Evolutionary conservation across 768 basidiomycete species (phyloP), one percentile per base, ranked within the genome.

Genomic region (Termitomyces eurrhizus): DNA sequence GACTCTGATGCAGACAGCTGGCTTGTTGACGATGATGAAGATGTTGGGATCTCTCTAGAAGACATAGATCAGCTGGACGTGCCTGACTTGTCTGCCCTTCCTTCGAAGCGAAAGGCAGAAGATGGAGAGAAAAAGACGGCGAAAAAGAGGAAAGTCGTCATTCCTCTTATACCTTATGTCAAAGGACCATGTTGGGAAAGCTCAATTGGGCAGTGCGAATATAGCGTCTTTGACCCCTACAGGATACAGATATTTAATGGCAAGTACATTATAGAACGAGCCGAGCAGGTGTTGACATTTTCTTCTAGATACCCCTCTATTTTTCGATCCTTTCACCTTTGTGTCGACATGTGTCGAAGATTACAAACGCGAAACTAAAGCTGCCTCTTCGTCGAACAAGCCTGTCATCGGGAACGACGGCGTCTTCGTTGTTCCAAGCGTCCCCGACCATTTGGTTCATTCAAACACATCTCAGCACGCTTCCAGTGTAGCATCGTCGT

Each of bases 171-270:
- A 4, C 89, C 93, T 16, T 92, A 88, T 65, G 78, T 80, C 21
- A 93, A 88, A 70, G 95, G 95, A 3, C 93, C 95, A 33, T 81
- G 81, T 60, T 95, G 89, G 86, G 94, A 96, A 71, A 72, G 77
- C 1, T 71, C 70, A 12, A 77, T 95, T 60, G 90, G 90, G 2
- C 74, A 80, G 21, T 88, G 88, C 67, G 79, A 82, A 46, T 84
- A 86, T 61, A 86, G 88, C 49, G 82, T 87, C 7, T 89, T 96
- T 71, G 83, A 83, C 33, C 75, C 80, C 29, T 95, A 93, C 68
- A 80, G 83, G 51, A 87, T 96, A 64, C 89, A 89, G 65, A 73
- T 95, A 11, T 81, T 98, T 68, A 96, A 97, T 68, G 93, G 95
- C 91, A 69, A 62, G 66, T 65, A 36, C 42, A 50, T 14, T 21